Conservation (phyloP, 345 rosid genomes). For the Eucalyptus urophylla region DNA sequence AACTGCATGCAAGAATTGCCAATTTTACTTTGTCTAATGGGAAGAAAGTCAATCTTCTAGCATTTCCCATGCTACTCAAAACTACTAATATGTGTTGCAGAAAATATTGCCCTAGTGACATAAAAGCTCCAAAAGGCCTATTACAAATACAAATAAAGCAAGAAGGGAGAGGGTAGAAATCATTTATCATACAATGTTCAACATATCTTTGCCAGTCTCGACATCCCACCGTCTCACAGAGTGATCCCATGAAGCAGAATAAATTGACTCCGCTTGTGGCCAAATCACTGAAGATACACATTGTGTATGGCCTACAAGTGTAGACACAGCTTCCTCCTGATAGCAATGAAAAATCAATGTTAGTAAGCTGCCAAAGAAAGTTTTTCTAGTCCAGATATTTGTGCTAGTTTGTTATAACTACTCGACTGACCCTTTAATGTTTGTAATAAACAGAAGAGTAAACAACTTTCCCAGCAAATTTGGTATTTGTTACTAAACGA, state of each 20-base stretch:
- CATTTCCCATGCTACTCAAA: not conserved
- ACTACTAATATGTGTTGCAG: not conserved
- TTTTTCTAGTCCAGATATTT: not conserved
- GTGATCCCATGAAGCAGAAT: constrained; percentile 95
- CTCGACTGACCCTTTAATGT: not conserved
- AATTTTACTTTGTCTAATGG: not conserved
- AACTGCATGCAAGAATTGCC: constrained; percentile 27
- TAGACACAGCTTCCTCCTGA: constrained; percentile 70
- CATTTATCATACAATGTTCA: constrained; percentile 39
- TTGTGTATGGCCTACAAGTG: constrained; percentile 88
- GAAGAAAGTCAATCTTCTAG: not conserved
- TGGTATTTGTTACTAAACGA: not conserved
- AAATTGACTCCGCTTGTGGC: constrained; percentile 62
- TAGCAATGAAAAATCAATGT: not conserved
- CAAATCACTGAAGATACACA: constrained; percentile 78
- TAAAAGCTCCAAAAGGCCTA: not conserved
- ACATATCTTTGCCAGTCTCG: constrained; percentile 66
- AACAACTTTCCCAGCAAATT: not conserved
- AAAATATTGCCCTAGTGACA: not conserved
- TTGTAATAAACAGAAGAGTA: not conserved
- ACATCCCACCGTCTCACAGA: constrained; percentile 88
- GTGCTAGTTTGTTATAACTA: not conserved
- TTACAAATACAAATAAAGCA: not conserved
- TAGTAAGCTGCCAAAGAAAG: not conserved
- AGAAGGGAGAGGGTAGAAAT: not conserved